A percentile compares a stretch with the other conserved stretches of the same genome.
Evolutionary conservation across 257 asterid species (phyloP).

Genomic region (Striga asiatica): DNA sequence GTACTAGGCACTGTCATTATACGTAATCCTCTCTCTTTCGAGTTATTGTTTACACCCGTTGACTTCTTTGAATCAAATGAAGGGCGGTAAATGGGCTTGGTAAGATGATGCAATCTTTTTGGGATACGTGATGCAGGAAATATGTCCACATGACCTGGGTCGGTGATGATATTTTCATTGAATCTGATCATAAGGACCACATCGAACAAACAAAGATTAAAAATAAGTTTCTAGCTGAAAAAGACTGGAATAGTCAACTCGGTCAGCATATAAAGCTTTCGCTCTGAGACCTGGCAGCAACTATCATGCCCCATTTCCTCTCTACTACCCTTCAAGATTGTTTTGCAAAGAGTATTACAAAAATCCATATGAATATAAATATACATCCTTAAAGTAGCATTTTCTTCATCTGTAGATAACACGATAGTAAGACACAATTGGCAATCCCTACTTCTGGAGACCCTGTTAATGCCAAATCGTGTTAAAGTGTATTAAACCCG

Average conservation of each 20-base stretch:
- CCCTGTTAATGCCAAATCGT: neutral
- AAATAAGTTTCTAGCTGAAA: neutral
- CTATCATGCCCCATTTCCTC: neutral
- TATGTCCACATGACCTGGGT: constrained; percentile 95
- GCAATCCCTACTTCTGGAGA: neutral
- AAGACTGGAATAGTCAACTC: neutral
- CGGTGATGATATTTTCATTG: constrained; percentile 71
- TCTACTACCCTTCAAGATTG: neutral
- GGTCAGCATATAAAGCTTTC: constrained; percentile 1
- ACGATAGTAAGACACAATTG: neutral
- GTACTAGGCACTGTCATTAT: constrained; percentile 55
- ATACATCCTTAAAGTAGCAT: too few species aligned
- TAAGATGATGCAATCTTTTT: constrained; percentile 58
- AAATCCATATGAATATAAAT: too few species aligned
- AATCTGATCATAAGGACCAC: constrained; percentile 50
- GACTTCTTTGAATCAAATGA: constrained; percentile 29
- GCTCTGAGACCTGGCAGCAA: neutral
- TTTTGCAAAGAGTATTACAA: neutral
- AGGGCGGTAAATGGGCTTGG: constrained; percentile 58
- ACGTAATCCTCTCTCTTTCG: constrained; percentile 65
- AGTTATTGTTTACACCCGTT: constrained; percentile 17
- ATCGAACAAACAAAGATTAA: constrained; percentile 16
- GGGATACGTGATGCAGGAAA: constrained; percentile 85
- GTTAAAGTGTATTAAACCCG: neutral
- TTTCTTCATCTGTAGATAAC: neutral